Percentiles rank a stretch among this genome's conserved stretches.
Evolutionary conservation across 495 filamentous ascomycete species (phyloP).

Genomic region (Ramalina intermedia): DNA sequence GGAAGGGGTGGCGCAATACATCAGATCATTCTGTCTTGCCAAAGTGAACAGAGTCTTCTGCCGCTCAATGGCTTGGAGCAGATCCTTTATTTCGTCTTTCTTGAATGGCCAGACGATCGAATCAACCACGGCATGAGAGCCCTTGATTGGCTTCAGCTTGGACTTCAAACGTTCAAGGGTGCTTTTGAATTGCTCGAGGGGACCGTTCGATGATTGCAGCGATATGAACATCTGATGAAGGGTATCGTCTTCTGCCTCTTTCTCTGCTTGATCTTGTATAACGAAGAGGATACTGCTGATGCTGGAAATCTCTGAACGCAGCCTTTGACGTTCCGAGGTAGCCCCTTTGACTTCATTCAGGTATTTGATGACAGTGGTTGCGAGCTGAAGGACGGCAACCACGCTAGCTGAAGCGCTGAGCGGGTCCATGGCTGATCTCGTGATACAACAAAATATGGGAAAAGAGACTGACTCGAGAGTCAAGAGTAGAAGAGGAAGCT

Average conservation of each 20-base stretch:
- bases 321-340: neutral
- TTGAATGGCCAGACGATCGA: constrained; percentile 6
- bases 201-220: neutral
- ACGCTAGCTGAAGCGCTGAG: constrained; percentile 2
- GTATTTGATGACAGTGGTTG: neutral
- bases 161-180: neutral
- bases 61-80: constrained; percentile 4
- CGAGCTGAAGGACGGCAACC: neutral
- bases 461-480: too few relatives aligned
- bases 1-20: neutral
- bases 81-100: neutral
- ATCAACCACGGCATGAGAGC: neutral
- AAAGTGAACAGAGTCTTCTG: constrained; percentile 4
- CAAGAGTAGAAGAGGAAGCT: too few relatives aligned
- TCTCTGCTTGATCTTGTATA: neutral
- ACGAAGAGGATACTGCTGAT: neutral
- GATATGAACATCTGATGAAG: neutral
- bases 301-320: neutral
- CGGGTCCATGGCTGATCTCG: neutral
- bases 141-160: neutral
- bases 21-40: constrained; percentile 4
- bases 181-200: neutral
- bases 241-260: neutral
- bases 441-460: too few relatives aligned
- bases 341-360: neutral